Evolutionary conservation across 805 yeast genomes (phyloP), one percentile per base, ranked within the genome.

Genomic region (Ogataea chonburiensis): DNA sequence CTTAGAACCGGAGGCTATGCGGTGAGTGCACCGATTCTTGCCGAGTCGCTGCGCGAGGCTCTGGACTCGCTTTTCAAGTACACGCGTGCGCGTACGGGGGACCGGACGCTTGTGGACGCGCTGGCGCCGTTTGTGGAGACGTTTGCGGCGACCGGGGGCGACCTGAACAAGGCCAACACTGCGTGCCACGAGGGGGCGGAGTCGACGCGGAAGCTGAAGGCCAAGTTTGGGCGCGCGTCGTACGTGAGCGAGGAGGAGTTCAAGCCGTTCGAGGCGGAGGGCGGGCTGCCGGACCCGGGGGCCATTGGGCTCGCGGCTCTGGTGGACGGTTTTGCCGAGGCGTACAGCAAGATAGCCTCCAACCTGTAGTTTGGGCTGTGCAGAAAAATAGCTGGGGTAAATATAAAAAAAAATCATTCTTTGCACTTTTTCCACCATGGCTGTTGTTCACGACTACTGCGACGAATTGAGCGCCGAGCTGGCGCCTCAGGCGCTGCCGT

Each of bases 261-360:
- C 49, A 64, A 67, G 37, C 61, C 60, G 28, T 70, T 66, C 34
- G 70, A 62, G 24, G 70, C 67, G 24, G 71, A 70, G 53, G 87
- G 86, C 17, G 86, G 84, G n/a, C 69, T 88, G 19, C 95, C 96
- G 2, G 98, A 89, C 53, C 96, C 98, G 5, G 97, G 98, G 46
- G 96, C 97, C 3, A 77, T 86, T 39, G 97, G 97, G 3, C 65
- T 89, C 16, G 83, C 64, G 15, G 63, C 62, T 3, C 38, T 61
- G 15, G 38, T 61, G 19, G 50, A 48, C 12, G 66, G 65, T 3
- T 50, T 58, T 46, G 56, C 55, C 25, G 50, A 46, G 5, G 56
- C 53, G 4, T 51, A 48, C 28, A 46, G 50, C 31, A 47, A 47
- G 25, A 40, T 43, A 24, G 40, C 40, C 24, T 41, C 46, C 22